These are phyloP conservation scores for Trypanosoma mega DNA, from an alignment of 208 protist species.

Conservation along the genomic window DNA sequence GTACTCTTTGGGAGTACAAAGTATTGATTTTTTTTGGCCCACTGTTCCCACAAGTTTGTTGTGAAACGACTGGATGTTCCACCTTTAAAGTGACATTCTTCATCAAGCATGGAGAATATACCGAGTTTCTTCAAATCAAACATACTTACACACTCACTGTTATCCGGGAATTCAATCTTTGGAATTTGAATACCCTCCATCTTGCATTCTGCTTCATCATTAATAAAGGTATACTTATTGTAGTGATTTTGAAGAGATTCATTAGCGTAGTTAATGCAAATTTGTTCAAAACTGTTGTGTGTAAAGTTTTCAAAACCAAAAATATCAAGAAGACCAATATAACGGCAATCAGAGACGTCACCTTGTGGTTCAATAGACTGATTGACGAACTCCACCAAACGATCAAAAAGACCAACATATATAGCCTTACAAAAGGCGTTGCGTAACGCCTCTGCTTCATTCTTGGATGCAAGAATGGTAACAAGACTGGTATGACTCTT, in stretches of 20 bases:
- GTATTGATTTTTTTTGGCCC: slow-evolving; percentile 50
- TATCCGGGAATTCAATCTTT: slow-evolving; percentile 86
- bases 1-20: slow-evolving; percentile 87
- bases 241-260: slow-evolving; percentile 98
- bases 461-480: slow-evolving; percentile 69
- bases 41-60: slow-evolving; percentile 69
- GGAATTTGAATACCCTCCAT: slow-evolving; percentile 76
- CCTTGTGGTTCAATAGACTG: slow-evolving; percentile 57
- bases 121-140: slow-evolving; percentile 74
- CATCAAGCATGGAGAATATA: slow-evolving; percentile 91
- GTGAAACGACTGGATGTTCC: slow-evolving; percentile 72
- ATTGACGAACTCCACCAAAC: slow-evolving; percentile 88
- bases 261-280: slow-evolving; percentile 98
- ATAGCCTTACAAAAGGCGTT: slow-evolving; percentile 90
- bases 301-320: slow-evolving; percentile 96
- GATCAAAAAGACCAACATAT: slow-evolving; percentile 90
- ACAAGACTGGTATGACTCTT: slow-evolving; percentile 73
- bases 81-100: slow-evolving; percentile 85
- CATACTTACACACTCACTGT: slow-evolving; percentile 85
- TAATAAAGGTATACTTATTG: slow-evolving; percentile 95
- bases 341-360: slow-evolving; percentile 52
- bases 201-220: slow-evolving; percentile 92
- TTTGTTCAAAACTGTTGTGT: slow-evolving; percentile 96
- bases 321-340: slow-evolving; percentile 96
- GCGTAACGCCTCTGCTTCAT: slow-evolving; percentile 76